Percentiles rank a stretch among this genome's conserved stretches.
phyloP scores from a whole-genome alignment of 257 asterid species.

The Solanum sparsipilum region DNA sequence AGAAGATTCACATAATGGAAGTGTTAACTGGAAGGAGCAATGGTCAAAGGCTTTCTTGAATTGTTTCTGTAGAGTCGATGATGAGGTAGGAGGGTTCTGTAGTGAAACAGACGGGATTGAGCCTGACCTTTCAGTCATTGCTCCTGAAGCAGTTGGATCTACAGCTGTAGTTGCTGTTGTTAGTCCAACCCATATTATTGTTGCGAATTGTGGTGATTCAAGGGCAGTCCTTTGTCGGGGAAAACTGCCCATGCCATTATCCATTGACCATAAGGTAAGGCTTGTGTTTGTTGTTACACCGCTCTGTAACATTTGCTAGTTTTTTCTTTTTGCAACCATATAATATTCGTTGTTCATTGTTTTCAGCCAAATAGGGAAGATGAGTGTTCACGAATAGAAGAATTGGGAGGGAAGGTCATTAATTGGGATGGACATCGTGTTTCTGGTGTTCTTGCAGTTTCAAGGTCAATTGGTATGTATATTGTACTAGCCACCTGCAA shows the following conservation, averaged over 20 bases:
- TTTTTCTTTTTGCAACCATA: not conserved
- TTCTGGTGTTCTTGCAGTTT: slow-evolving; percentile 68
- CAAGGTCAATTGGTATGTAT: slow-evolving; percentile 68
- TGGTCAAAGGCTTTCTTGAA: slow-evolving; percentile 52
- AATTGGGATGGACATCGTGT: slow-evolving; percentile 78
- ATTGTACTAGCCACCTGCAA: not conserved
- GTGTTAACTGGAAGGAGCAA: slow-evolving; percentile 30
- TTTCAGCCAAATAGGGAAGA: slow-evolving; percentile 65
- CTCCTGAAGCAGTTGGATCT: slow-evolving; percentile 91
- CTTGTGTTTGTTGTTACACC: not conserved
- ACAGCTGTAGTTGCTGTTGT: slow-evolving; percentile 80
- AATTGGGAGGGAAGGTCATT: slow-evolving; percentile 70
- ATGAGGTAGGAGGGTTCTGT: slow-evolving; percentile 59
- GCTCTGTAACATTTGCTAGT: not conserved
- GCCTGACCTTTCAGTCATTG: slow-evolving; percentile 22
- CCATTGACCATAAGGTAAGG: slow-evolving; percentile 71
- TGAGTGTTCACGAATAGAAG: slow-evolving; percentile 54
- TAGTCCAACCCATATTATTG: slow-evolving; percentile 58
- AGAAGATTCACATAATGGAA: slow-evolving; percentile 14
- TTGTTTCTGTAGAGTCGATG: slow-evolving; percentile 66
- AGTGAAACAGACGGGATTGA: slow-evolving; percentile 5
- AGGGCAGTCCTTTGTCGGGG: slow-evolving; percentile 76
- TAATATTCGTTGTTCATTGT: not conserved
- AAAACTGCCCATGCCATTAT: slow-evolving; percentile 50
- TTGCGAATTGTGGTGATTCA: slow-evolving; percentile 92